phyloP scores from a whole-genome alignment of 1,284 basidiomycete genomes.

The Ceratorhiza oryzae-sativae region DNA sequence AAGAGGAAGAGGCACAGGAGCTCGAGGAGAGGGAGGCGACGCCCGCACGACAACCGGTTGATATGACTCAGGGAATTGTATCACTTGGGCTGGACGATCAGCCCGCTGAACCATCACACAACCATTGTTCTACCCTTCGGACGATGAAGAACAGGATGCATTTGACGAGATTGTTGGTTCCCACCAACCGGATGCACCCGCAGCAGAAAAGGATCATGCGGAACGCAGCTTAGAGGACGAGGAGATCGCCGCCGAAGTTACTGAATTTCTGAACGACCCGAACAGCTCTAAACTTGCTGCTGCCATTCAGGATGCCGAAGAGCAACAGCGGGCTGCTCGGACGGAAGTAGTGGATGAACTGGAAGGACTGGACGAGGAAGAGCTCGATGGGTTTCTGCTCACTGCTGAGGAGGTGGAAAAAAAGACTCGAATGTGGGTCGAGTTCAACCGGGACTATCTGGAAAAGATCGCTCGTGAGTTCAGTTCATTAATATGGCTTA shows the following conservation, averaged over 20 bases:
- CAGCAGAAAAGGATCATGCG: too few relatives aligned
- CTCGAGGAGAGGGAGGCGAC: constrained; percentile 32
- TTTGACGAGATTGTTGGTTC: constrained; percentile 41
- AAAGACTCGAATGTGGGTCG: constrained; percentile 96
- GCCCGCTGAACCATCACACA: constrained; percentile 40
- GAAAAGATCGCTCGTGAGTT: constrained; percentile 83
- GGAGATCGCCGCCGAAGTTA: constrained; percentile 55
- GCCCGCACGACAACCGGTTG: constrained; percentile 13
- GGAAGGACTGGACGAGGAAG: constrained; percentile 87
- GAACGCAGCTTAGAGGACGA: too few relatives aligned
- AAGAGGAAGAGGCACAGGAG: constrained; percentile 42
- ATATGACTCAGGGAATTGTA: constrained; percentile 28
- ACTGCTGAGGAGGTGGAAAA: constrained; percentile 86
- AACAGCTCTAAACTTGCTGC: constrained; percentile 63
- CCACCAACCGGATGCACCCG: constrained; percentile 45
- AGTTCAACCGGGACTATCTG: constrained; percentile 92
- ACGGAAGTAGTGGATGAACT: constrained; percentile 65
- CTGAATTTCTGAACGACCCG: constrained; percentile 62
- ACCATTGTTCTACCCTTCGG: constrained; percentile 40
- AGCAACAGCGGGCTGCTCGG: constrained; percentile 56
- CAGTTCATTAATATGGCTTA: constrained; percentile 39
- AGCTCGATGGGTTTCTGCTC: constrained; percentile 86
- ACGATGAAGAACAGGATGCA: constrained; percentile 46
- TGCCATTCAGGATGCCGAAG: constrained; percentile 69
- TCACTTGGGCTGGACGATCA: constrained; percentile 16